Percentiles rank a stretch among this genome's conserved stretches.
Conservation (phyloP, 768 basidiomycete genomes). For the Clathrus columnatus region DNA sequence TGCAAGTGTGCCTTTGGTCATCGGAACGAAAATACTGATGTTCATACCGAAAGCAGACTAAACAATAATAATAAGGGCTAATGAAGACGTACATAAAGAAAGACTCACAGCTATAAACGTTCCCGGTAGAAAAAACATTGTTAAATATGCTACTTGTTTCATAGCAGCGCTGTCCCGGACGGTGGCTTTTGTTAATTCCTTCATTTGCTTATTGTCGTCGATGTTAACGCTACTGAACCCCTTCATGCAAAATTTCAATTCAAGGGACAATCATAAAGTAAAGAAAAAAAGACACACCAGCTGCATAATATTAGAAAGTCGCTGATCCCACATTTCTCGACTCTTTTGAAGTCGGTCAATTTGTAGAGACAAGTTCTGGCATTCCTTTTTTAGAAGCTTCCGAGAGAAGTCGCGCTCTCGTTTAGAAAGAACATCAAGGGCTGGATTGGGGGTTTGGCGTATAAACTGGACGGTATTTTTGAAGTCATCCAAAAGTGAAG, state of each 20-base stretch:
- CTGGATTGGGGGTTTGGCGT: constrained; percentile 38
- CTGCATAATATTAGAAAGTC: constrained; percentile 9
- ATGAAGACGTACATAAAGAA: constrained; percentile 20
- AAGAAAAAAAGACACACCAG: background rate
- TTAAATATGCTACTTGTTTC: constrained; percentile 39
- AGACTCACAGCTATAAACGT: constrained; percentile 25
- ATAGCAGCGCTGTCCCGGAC: constrained; percentile 34
- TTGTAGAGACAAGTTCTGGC: constrained; percentile 2
- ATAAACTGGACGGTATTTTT: constrained; percentile 43
- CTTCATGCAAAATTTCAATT: no score
- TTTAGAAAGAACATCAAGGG: constrained; percentile 24
- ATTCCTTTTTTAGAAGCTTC: constrained; percentile 7
- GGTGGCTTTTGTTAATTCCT: constrained; percentile 38
- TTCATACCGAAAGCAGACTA: constrained; percentile 12
- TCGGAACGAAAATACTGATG: background rate
- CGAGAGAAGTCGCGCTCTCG: background rate
- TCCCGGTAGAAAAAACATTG: constrained; percentile 54
- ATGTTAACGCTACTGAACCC: constrained; percentile 55
- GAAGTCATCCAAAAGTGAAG: constrained; percentile 45
- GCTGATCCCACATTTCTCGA: constrained; percentile 6
- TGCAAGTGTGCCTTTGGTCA: constrained; percentile 3
- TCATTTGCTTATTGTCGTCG: constrained; percentile 43
- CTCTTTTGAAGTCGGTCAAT: constrained; percentile 3
- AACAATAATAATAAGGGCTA: constrained; percentile 16
- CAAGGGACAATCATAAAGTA: no score